These are phyloP conservation scores for Globisporangium alternatum DNA, from an alignment of 352 stramenopile genomes.

Conservation along the genomic window DNA sequence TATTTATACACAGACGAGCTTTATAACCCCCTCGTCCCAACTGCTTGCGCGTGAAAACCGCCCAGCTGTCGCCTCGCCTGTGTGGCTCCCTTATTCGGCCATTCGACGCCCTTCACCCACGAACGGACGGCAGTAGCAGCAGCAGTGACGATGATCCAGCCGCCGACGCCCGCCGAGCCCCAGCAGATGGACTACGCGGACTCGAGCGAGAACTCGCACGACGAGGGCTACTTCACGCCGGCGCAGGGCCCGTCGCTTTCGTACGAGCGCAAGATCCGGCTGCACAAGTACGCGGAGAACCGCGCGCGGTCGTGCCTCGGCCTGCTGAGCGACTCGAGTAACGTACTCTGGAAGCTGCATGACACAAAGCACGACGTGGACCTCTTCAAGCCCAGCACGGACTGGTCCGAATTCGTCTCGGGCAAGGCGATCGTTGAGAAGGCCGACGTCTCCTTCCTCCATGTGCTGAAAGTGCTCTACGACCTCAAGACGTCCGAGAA, in stretches of 20 bases:
- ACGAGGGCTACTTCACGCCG: constrained; percentile 49
- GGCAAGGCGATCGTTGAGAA: constrained; percentile 73
- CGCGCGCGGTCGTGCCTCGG: constrained; percentile 74
- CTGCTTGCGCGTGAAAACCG: not conserved
- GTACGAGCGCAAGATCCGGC: constrained; percentile 79
- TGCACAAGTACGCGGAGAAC: constrained; percentile 86
- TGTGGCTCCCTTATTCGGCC: constrained; percentile 6
- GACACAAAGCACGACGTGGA: constrained; percentile 79
- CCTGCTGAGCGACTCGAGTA: constrained; percentile 67
- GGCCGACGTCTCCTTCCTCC: constrained; percentile 72
- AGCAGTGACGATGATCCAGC: constrained; percentile 6
- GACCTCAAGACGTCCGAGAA: constrained; percentile 82
- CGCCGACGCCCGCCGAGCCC: not conserved
- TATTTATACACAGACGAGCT: constrained; percentile 4
- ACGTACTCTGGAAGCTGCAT: constrained; percentile 78
- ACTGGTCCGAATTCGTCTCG: constrained; percentile 86
- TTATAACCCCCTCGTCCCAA: constrained; percentile 4
- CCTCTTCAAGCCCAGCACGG: constrained; percentile 80
- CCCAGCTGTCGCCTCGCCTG: constrained; percentile 2
- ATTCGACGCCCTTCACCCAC: constrained; percentile 1
- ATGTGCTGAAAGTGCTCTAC: constrained; percentile 84
- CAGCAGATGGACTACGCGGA: constrained; percentile 54
- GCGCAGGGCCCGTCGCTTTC: constrained; percentile 76
- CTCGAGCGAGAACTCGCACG: constrained; percentile 61
- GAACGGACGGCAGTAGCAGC: constrained; percentile 3